Percentiles rank a stretch among this genome's conserved stretches.
Conservation (phyloP, 192 early-diverging fungal genomes). For the Coemansia sp. region DNA sequence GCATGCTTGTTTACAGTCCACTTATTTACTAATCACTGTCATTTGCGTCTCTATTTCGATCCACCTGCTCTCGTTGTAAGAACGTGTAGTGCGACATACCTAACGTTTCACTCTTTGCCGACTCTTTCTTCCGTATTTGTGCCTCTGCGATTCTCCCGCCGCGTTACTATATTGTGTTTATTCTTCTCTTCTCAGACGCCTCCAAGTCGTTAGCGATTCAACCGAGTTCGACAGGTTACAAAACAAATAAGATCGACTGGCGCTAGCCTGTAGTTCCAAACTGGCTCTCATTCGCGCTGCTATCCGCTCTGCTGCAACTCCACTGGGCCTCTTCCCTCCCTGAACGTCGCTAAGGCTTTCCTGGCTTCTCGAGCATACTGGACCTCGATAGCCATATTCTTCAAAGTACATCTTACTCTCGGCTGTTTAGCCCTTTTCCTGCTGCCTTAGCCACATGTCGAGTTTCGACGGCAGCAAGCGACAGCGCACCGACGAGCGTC, state of each 20-base stretch:
- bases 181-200: not conserved
- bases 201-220: not conserved
- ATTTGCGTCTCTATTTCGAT: not conserved
- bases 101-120: not conserved
- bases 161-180: not conserved
- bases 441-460: slow-evolving; percentile 31
- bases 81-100: slow-evolving; percentile 10
- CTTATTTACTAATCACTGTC: not conserved
- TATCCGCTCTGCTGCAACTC: not conserved
- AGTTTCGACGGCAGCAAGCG: slow-evolving; percentile 50
- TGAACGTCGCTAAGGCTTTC: not conserved
- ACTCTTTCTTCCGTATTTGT: not conserved
- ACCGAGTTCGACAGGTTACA: not conserved
- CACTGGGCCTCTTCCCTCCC: not conserved
- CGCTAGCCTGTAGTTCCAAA: not conserved
- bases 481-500: slow-evolving; percentile 44
- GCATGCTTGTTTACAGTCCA: not conserved
- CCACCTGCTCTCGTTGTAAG: not conserved
- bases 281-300: not conserved
- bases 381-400: not conserved
- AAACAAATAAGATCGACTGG: slow-evolving; percentile 5
- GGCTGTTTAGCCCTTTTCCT: not conserved
- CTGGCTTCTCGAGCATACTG: not conserved
- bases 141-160: not conserved
- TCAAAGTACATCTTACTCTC: not conserved